phyloP scores from a whole-genome alignment of 495 filamentous ascomycete genomes.

The Astrothelium subdiscretum region DNA sequence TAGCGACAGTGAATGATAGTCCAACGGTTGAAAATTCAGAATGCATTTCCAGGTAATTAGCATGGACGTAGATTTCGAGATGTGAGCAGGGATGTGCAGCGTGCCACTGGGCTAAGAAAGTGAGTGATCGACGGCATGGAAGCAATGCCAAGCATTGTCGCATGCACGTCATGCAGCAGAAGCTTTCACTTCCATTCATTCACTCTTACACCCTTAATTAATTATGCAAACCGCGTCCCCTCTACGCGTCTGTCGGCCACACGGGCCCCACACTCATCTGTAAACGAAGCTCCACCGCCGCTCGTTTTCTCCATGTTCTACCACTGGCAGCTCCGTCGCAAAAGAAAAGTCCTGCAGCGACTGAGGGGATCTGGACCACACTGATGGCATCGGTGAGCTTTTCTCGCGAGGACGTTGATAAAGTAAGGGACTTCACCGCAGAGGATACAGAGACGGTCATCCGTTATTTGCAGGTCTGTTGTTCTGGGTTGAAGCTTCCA shows the following conservation, averaged over 20 bases:
- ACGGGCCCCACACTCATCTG: not conserved
- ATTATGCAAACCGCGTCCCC: no score
- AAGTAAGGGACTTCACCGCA: slow-evolving; percentile 4
- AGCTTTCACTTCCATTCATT: no score
- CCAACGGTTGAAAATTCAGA: no score
- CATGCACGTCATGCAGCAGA: no score
- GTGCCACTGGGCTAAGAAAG: no score
- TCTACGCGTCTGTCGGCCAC: not conserved
- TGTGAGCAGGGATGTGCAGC: no score
- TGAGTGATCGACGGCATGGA: no score
- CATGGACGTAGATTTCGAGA: no score
- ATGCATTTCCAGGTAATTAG: no score
- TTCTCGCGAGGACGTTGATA: slow-evolving; percentile 2
- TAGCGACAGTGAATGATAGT: no score
- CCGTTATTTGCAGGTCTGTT: slow-evolving; percentile 9
- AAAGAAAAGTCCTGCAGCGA: not conserved
- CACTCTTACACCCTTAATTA: no score
- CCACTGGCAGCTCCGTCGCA: not conserved
- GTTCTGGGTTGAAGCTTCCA: not conserved
- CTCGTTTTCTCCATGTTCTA: not conserved
- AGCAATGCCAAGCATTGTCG: no score
- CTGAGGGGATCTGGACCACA: not conserved
- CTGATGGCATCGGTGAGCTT: slow-evolving; percentile 4
- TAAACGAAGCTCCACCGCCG: not conserved
- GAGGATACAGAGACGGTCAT: not conserved